These are phyloP conservation scores for Juglanconis juglandina DNA, from an alignment of 2,329 filamentous ascomycete species.

Conservation along the genomic window DNA sequence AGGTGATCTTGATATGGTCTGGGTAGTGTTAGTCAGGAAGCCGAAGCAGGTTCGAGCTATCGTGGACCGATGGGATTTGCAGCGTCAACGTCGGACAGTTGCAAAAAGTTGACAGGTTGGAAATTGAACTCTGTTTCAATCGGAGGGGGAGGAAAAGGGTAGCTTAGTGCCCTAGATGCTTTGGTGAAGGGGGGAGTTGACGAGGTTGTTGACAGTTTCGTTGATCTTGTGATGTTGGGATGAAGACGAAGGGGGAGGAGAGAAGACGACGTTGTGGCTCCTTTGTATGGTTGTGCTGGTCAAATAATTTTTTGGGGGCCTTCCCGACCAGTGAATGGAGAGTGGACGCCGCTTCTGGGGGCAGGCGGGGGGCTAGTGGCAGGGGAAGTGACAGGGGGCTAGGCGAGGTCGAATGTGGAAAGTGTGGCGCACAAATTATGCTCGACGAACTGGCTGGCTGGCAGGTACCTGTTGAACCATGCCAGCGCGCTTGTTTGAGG, in stretches of 20 bases:
- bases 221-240: slow-evolving; percentile 30
- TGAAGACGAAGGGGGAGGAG: slow-evolving; percentile 31
- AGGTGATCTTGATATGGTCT: slow-evolving; percentile 24
- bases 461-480: slow-evolving; percentile 12
- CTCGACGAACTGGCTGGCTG: not conserved
- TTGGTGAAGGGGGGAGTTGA: slow-evolving; percentile 31
- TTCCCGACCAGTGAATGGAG: slow-evolving; percentile 2
- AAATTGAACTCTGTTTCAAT: slow-evolving; percentile 71
- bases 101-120: slow-evolving; percentile 36
- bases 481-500: not conserved
- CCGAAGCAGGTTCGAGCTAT: slow-evolving; percentile 38
- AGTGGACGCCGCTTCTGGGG: slow-evolving; percentile 2
- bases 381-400: slow-evolving; percentile 3
- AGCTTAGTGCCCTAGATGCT: slow-evolving; percentile 83
- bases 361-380: slow-evolving; percentile 10
- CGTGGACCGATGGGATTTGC: slow-evolving; percentile 33
- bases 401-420: slow-evolving; percentile 5
- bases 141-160: slow-evolving; percentile 67
- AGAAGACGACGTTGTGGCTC: slow-evolving; percentile 27
- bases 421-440: slow-evolving; percentile 16
- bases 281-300: slow-evolving; percentile 25
- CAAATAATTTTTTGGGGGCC: slow-evolving; percentile 33
- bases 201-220: slow-evolving; percentile 36
- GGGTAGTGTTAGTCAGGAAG: slow-evolving; percentile 30
- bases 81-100: slow-evolving; percentile 31